Percentiles rank a stretch among this genome's conserved stretches.
phyloP scores from a whole-genome alignment of 2,329 filamentous ascomycete genomes.

The Arthrobotrys conoides region DNA sequence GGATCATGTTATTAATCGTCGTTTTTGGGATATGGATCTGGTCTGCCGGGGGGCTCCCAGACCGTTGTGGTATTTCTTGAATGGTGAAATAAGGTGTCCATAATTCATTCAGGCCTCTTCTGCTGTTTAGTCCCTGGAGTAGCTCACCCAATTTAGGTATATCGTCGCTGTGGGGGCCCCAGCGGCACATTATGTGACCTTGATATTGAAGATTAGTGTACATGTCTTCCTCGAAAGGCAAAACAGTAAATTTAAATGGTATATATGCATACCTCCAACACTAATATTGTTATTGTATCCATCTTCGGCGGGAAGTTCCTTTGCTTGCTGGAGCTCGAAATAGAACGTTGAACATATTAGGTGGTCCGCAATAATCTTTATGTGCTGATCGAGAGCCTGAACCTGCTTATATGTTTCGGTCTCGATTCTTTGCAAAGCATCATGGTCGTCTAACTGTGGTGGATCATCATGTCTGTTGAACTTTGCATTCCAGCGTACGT shows the following conservation, averaged over 20 bases:
- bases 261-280: neutral
- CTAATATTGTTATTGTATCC: neutral
- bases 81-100: conserved; percentile 30
- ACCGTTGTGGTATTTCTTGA: neutral
- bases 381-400: neutral
- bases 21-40: neutral
- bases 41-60: neutral
- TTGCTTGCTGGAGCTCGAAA: conserved; percentile 5
- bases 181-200: conserved; percentile 26
- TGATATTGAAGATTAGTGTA: neutral
- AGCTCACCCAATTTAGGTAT: conserved; percentile 3
- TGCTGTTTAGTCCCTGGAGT: conserved; percentile 1
- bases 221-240: neutral
- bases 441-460: conserved; percentile 22
- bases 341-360: conserved; percentile 41
- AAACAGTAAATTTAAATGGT: no score
- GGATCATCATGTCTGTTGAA: neutral
- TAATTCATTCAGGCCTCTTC: neutral
- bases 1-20: neutral
- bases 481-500: no score
- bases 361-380: conserved; percentile 21
- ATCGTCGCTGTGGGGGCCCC: neutral
- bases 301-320: neutral
- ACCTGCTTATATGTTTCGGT: conserved; percentile 1
- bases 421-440: conserved; percentile 15